Evolutionary conservation across 1,284 basidiomycete genomes (phyloP).

Genomic region (Dichomitus squalens): DNA sequence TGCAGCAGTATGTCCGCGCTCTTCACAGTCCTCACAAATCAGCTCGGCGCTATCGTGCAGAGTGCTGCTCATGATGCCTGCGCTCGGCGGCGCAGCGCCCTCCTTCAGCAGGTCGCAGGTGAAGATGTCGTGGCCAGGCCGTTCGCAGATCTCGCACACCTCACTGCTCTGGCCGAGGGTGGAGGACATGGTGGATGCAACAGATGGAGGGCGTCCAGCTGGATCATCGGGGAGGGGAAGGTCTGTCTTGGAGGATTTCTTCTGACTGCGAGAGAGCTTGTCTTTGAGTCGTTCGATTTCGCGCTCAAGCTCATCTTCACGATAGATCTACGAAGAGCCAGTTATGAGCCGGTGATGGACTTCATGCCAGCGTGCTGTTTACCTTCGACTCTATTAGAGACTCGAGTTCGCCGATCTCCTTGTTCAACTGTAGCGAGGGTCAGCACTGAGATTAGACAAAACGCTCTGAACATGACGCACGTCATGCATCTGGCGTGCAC

Average conservation of each 20-base stretch:
- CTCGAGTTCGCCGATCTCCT: slow-evolving; percentile 90
- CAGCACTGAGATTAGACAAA: not conserved
- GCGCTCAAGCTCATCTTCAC: slow-evolving; percentile 91
- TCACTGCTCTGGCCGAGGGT: slow-evolving; percentile 25
- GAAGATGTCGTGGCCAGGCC: slow-evolving; percentile 81
- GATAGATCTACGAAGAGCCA: slow-evolving; percentile 69
- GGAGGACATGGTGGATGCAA: slow-evolving; percentile 17
- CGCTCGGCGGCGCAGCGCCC: slow-evolving; percentile 29
- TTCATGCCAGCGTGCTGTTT: slow-evolving; percentile 15
- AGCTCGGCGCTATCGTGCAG: slow-evolving; percentile 32
- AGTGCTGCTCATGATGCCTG: slow-evolving; percentile 8
- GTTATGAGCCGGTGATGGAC: not conserved
- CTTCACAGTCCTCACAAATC: slow-evolving; percentile 80
- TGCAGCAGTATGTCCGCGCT: slow-evolving; percentile 65
- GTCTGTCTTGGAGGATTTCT: slow-evolving; percentile 61
- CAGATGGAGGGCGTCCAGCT: slow-evolving; percentile 9
- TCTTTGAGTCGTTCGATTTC: slow-evolving; percentile 79
- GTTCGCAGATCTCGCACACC: slow-evolving; percentile 84
- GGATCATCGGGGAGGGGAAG: slow-evolving; percentile 34
- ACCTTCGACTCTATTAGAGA: slow-evolving; percentile 89
- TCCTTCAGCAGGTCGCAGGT: slow-evolving; percentile 67
- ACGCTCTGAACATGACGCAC: slow-evolving; percentile 42
- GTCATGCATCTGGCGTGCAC: slow-evolving; percentile 68
- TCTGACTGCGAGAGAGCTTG: slow-evolving; percentile 57
- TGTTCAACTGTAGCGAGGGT: slow-evolving; percentile 65